Evolutionary conservation across 2,329 filamentous ascomycete species (phyloP).

Genomic region (Madurella mycetomatis): DNA sequence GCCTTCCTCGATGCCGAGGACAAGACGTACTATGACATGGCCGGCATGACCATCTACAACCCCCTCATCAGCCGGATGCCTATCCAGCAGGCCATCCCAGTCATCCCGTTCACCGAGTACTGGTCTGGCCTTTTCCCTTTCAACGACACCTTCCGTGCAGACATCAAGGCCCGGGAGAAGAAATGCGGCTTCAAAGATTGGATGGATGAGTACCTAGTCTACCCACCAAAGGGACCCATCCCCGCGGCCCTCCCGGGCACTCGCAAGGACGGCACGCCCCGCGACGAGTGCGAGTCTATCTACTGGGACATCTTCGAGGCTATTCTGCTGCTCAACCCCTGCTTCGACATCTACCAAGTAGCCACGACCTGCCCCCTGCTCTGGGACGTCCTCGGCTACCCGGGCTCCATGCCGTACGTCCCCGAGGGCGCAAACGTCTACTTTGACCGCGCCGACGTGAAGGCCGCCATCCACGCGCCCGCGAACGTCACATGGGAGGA

Average conservation of each 20-base stretch:
- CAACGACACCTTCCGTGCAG: slow-evolving; percentile 53
- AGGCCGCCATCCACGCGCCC: slow-evolving; percentile 66
- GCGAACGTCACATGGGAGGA: slow-evolving; percentile 48
- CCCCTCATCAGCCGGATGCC: slow-evolving; percentile 55
- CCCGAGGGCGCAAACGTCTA: slow-evolving; percentile 60
- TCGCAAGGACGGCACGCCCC: slow-evolving; percentile 32
- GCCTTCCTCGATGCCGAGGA: slow-evolving; percentile 67
- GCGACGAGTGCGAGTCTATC: slow-evolving; percentile 51
- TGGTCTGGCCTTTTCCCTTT: slow-evolving; percentile 58
- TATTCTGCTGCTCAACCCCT: slow-evolving; percentile 61
- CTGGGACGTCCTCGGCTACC: slow-evolving; percentile 66
- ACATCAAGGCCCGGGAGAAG: slow-evolving; percentile 49
- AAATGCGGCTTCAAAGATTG: slow-evolving; percentile 61
- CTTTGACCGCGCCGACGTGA: slow-evolving; percentile 68
- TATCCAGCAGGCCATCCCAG: slow-evolving; percentile 43
- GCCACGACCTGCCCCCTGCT: slow-evolving; percentile 65
- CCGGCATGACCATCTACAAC: slow-evolving; percentile 69
- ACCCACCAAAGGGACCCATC: slow-evolving; percentile 61
- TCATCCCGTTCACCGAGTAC: slow-evolving; percentile 57
- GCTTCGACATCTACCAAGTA: slow-evolving; percentile 74
- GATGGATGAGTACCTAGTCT: slow-evolving; percentile 58
- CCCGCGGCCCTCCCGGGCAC: slow-evolving; percentile 46
- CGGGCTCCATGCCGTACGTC: slow-evolving; percentile 59
- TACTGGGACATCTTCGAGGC: slow-evolving; percentile 54
- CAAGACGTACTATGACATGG: slow-evolving; percentile 61